These are phyloP conservation scores for Cladophialophora bantiana DNA, from an alignment of 2,329 filamentous ascomycete species.

Conservation along the genomic window DNA sequence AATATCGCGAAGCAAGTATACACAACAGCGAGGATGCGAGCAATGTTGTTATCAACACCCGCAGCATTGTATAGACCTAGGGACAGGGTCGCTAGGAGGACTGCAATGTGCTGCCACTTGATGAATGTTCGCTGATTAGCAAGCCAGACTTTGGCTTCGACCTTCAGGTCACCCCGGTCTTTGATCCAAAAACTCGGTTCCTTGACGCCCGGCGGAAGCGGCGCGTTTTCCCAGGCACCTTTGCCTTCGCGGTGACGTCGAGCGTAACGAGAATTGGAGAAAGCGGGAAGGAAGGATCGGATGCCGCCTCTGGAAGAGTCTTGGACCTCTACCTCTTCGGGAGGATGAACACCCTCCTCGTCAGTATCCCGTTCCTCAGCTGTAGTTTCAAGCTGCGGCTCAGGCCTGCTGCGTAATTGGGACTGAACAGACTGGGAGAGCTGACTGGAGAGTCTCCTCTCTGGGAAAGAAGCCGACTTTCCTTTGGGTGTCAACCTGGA, in stretches of 20 bases:
- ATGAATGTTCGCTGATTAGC: slow-evolving; percentile 98
- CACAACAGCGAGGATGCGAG: slow-evolving; percentile 77
- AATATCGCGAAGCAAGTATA: slow-evolving; percentile 85
- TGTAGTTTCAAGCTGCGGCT: slow-evolving; percentile 35
- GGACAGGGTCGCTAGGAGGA: slow-evolving; percentile 83
- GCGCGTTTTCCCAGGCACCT: slow-evolving; percentile 49
- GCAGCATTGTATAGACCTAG: slow-evolving; percentile 89
- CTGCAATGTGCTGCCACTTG: slow-evolving; percentile 96
- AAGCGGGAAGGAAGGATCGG: slow-evolving; percentile 77
- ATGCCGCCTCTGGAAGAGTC: slow-evolving; percentile 63
- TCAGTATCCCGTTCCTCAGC: slow-evolving; percentile 58
- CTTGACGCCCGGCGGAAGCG: slow-evolving; percentile 84
- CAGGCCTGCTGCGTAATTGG: slow-evolving; percentile 11
- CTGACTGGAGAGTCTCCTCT: slow-evolving; percentile 33
- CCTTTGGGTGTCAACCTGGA: slow-evolving; percentile 38
- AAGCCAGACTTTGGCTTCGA: slow-evolving; percentile 98
- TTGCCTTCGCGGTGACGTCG: slow-evolving; percentile 52
- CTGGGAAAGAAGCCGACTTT: slow-evolving; percentile 30
- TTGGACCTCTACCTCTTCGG: slow-evolving; percentile 35
- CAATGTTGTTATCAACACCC: slow-evolving; percentile 74
- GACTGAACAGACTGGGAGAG: slow-evolving; percentile 42
- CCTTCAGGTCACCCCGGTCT: slow-evolving; percentile 86
- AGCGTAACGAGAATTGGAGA: slow-evolving; percentile 81
- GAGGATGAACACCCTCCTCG: slow-evolving; percentile 54
- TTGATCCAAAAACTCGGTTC: slow-evolving; percentile 91